Percentiles rank a stretch among this genome's conserved stretches.
Conservation (phyloP, 2,329 filamentous ascomycete genomes). For the Exserohilum rostratum region DNA sequence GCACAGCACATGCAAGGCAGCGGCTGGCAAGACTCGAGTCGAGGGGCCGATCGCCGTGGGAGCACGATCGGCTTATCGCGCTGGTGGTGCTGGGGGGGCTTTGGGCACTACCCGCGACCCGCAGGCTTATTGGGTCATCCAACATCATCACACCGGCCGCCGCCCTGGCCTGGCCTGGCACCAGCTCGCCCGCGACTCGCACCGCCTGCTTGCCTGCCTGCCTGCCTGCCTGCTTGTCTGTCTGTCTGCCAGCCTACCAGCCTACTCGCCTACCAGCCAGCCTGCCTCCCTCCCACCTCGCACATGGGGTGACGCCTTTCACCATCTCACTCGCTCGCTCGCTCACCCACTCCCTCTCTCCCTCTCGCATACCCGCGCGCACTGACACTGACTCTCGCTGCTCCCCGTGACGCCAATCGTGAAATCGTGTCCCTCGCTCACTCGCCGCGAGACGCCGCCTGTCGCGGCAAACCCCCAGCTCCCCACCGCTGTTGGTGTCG, state of each 20-base stretch:
- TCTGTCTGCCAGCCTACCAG: constrained; percentile 8
- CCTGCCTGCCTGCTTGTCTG: constrained; percentile 2
- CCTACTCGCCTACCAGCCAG: no score
- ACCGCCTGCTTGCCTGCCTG: not conserved
- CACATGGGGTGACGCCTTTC: constrained; percentile 11
- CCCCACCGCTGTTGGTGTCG: no score
- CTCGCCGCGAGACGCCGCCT: not conserved
- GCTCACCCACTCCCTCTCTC: constrained; percentile 19
- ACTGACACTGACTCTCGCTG: not conserved
- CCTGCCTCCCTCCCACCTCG: no score
- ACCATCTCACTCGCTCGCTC: constrained; percentile 8
- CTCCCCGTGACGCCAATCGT: no score
- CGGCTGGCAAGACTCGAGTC: constrained; percentile 13
- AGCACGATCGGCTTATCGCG: constrained; percentile 8
- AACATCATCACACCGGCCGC: constrained; percentile 6
- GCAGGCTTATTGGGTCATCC: constrained; percentile 16
- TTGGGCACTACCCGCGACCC: constrained; percentile 7
- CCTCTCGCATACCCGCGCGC: constrained; percentile 3
- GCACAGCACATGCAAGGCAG: not conserved
- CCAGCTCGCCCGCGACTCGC: not conserved
- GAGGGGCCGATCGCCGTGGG: constrained; percentile 2
- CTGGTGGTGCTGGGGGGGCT: constrained; percentile 6
- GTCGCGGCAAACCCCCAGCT: constrained; percentile 4
- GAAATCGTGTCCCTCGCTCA: not conserved
- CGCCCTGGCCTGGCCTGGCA: constrained; percentile 1